phyloP scores from a whole-genome alignment of 2,329 filamentous ascomycete genomes.

The Incumbomyces lentus region DNA sequence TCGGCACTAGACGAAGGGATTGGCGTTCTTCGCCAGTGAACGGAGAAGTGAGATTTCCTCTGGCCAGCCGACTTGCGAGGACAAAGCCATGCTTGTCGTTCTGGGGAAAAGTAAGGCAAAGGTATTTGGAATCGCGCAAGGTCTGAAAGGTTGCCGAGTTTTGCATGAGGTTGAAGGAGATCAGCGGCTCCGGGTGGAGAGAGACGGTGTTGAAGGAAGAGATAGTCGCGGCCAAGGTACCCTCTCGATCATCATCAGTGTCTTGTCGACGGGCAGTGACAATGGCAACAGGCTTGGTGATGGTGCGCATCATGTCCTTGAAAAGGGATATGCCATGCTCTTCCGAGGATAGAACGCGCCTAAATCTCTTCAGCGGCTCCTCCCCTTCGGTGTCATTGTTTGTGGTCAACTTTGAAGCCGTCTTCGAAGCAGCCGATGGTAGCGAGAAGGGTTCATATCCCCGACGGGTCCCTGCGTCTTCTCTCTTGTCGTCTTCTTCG shows the following conservation, averaged over 20 bases:
- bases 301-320: conserved; percentile 3
- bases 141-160: conserved; percentile 1
- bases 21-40: neutral
- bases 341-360: neutral
- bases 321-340: neutral
- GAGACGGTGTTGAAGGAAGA: conserved; percentile 7
- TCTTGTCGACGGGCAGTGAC: neutral
- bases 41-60: neutral
- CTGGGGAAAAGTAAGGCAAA: conserved; percentile 1
- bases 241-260: neutral
- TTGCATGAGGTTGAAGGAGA: conserved; percentile 5
- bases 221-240: neutral
- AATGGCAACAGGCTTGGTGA: conserved; percentile 2
- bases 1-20: neutral
- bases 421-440: no score
- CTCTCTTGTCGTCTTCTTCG: no score
- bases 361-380: neutral
- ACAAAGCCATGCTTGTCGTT: neutral
- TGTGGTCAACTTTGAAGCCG: no score
- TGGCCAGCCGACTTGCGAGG: neutral
- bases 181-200: neutral
- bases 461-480: no score
- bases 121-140: conserved; percentile 1
- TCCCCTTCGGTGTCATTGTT: neutral
- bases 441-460: no score